Conservation (phyloP, 2,329 filamentous ascomycete species). For the Ceratocystis lukuohia region DNA sequence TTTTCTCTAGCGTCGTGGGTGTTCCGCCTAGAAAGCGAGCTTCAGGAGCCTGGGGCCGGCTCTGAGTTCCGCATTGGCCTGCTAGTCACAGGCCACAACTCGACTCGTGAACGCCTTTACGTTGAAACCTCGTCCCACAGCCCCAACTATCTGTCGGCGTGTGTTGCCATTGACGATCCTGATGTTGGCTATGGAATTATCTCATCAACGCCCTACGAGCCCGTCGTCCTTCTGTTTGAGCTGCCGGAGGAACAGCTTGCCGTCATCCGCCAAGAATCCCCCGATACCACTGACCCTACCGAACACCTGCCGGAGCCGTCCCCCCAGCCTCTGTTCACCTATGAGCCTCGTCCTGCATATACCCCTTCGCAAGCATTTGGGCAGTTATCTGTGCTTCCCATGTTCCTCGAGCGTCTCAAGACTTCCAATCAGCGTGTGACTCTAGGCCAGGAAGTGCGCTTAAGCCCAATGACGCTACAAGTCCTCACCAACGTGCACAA, state of each 20-base stretch:
- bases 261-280: conserved; percentile 14
- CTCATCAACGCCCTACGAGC: conserved; percentile 44
- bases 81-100: conserved; percentile 44
- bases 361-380: conserved; percentile 49
- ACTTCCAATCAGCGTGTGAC: conserved; percentile 48
- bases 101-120: conserved; percentile 43
- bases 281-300: conserved; percentile 4
- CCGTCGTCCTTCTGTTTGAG: conserved; percentile 47
- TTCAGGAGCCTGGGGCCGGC: conserved; percentile 42
- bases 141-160: conserved; percentile 39
- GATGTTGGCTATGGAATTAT: conserved; percentile 52
- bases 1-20: conserved; percentile 50
- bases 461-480: conserved; percentile 57
- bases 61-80: conserved; percentile 49
- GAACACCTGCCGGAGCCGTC: conserved; percentile 2
- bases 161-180: conserved; percentile 42
- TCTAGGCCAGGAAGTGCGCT: conserved; percentile 52
- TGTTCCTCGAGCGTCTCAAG: conserved; percentile 41
- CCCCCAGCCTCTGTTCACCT: conserved; percentile 36
- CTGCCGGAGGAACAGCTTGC: conserved; percentile 39
- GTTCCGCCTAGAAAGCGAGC: conserved; percentile 48
- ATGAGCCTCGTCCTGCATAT: conserved; percentile 53
- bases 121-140: conserved; percentile 37
- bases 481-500: conserved; percentile 62
- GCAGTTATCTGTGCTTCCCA: conserved; percentile 41